These are phyloP conservation scores for Stemphylium beticola DNA, from an alignment of 2,329 filamentous ascomycete genomes.

Conservation along the genomic window DNA sequence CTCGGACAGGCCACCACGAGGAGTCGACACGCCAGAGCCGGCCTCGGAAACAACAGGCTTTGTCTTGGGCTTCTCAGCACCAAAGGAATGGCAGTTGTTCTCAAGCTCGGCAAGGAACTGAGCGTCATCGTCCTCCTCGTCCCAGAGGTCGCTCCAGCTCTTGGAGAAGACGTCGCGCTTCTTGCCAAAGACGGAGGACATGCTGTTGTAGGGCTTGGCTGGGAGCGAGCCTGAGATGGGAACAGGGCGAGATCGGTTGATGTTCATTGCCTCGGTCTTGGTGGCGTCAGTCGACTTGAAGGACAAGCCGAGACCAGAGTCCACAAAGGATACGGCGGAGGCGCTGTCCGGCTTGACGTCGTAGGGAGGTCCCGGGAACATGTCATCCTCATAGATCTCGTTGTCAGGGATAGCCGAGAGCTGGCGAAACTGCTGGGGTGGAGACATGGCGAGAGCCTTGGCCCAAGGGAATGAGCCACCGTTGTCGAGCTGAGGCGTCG, in stretches of 20 bases:
- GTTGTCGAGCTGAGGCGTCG: conserved; percentile 79
- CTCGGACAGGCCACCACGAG: conserved; percentile 61
- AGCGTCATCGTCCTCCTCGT: conserved; percentile 86
- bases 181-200: conserved; percentile 80
- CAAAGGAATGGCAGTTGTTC: conserved; percentile 59
- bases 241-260: conserved; percentile 71
- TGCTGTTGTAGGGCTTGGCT: conserved; percentile 67
- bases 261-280: conserved; percentile 52
- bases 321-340: conserved; percentile 81
- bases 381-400: conserved; percentile 79
- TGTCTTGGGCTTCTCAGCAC: conserved; percentile 44
- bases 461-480: conserved; percentile 91
- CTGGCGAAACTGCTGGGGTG: conserved; percentile 75
- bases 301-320: conserved; percentile 81
- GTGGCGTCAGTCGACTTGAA: conserved; percentile 70
- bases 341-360: conserved; percentile 77
- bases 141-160: conserved; percentile 99
- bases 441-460: conserved; percentile 81
- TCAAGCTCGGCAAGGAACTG: conserved; percentile 64
- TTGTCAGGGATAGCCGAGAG: conserved; percentile 84
- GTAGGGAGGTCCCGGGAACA: conserved; percentile 84
- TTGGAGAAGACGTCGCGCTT: conserved; percentile 84
- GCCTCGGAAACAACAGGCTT: conserved; percentile 46
- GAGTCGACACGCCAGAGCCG: conserved; percentile 55
- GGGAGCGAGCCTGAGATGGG: conserved; percentile 83